phyloP scores from a whole-genome alignment of 2,329 filamentous ascomycete species.

The Aspergillus puulaauensis region DNA sequence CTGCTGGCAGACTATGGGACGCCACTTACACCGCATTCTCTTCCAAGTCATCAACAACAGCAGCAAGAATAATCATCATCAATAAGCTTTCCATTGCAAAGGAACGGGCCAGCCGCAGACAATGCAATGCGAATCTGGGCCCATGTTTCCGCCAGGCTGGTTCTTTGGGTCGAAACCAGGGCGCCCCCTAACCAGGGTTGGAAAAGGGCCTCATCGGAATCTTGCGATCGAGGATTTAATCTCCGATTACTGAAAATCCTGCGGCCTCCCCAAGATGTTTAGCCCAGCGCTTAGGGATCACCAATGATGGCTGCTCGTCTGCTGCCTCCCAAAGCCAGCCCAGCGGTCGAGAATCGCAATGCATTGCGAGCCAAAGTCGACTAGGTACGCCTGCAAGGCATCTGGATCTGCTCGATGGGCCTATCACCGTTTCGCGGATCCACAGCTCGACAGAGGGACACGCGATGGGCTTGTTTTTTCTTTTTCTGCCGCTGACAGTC shows the following conservation, averaged over 20 bases:
- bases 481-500: slow-evolving; percentile 9
- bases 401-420: slow-evolving; percentile 15
- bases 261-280: background rate
- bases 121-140: background rate
- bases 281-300: background rate
- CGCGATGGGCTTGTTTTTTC: slow-evolving; percentile 18
- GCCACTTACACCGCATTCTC: background rate
- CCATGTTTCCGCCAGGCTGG: background rate
- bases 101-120: background rate
- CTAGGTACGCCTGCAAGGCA: background rate
- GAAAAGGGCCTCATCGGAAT: background rate
- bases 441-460: slow-evolving; percentile 17
- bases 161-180: slow-evolving; percentile 1
- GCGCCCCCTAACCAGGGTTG: background rate
- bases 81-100: background rate
- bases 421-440: slow-evolving; percentile 18
- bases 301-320: background rate
- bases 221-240: background rate
- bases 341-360: background rate
- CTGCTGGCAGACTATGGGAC: background rate
- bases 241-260: background rate
- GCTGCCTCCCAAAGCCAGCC: no score
- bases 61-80: background rate
- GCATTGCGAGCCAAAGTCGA: background rate
- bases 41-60: no score